Base-by-base conservation (phyloP, 2,329 filamentous ascomycete species). In the Exophiala spinifera region DNA sequence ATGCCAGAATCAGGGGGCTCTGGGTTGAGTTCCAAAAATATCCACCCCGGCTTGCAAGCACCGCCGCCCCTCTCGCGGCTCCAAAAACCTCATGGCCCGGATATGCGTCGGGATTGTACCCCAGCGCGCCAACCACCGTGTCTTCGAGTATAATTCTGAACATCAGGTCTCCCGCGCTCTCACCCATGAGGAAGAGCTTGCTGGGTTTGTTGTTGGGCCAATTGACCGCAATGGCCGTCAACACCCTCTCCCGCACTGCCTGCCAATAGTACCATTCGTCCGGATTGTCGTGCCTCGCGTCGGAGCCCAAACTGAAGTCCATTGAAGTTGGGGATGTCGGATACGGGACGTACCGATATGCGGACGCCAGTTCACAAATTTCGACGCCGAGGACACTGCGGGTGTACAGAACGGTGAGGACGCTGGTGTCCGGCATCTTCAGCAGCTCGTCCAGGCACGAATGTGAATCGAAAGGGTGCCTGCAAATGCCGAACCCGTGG, bases 251-350 rank as follows among this genome's bases (percentile, higher is more conserved):
- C 23, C 23, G 23, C 23, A 25, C 23, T 14, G n/a, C 42, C 20
- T 45, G 42, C 42, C 42, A 45, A 45, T 45, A 45, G 20, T 45
- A 45, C 42, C 42, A 45, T 45, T 45, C 42, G 20, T 45, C 20
- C 5, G 42, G 42, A 45, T 45, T 45, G 20, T 45, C 42, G 20
- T 45, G 20, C 20, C 42, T 45, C 6, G 42, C 42, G 42, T 45
- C 14, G 20, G 42, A 45, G 42, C 42, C 42, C 20, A 45, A 15
- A 15, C 42, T 45, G 42, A 25, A 25, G 23, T 45, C 42, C 42
- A 45, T 45, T 15, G 42, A 45, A 5, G 42, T 45, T 6, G 42
- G 42, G 4, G 42, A 45, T 45, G 42, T 45, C 20, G 42, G 42
- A 15, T 19, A 45, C 20, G 42, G 42, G 20, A 23, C 20, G 42